phyloP scores from a whole-genome alignment of 192 early-diverging fungal genomes.

The Entrophospora sp. region DNA sequence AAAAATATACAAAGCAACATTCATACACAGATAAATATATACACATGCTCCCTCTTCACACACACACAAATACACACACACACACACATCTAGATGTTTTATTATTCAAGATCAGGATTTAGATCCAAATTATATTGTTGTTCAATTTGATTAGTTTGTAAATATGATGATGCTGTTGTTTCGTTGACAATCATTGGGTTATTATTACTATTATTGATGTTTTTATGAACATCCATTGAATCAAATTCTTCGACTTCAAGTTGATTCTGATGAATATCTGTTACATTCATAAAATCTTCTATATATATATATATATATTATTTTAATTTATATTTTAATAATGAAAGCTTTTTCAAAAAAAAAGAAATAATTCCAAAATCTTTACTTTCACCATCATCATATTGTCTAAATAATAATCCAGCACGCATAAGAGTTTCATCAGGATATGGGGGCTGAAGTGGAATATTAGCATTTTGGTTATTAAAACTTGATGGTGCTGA shows the following conservation, averaged over 20 bases:
- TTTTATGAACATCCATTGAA: constrained; percentile 22
- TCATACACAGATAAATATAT: too few relatives aligned
- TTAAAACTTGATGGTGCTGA: constrained; percentile 35
- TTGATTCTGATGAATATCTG: too few relatives aligned
- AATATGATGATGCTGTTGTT: constrained; percentile 1
- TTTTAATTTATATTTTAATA: neutral
- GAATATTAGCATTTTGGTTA: constrained; percentile 23
- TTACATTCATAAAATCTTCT: neutral
- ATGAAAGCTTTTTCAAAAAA: neutral
- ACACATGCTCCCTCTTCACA: too few relatives aligned
- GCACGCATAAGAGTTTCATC: constrained; percentile 35
- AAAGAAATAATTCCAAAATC: constrained; percentile 9
- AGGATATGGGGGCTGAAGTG: constrained; percentile 34
- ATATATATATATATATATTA: neutral
- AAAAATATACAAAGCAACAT: too few relatives aligned
- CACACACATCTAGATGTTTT: too few relatives aligned
- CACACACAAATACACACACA: too few relatives aligned
- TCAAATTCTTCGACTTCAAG: too few relatives aligned
- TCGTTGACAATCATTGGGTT: neutral
- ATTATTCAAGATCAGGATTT: constrained; percentile 32
- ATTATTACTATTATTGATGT: neutral
- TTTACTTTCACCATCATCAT: constrained; percentile 22
- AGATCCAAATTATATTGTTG: constrained; percentile 30
- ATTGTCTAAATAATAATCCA: constrained; percentile 33
- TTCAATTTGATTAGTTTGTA: neutral